Base-by-base conservation (phyloP, 192 early-diverging fungal species). In the Coemansia erecta region DNA sequence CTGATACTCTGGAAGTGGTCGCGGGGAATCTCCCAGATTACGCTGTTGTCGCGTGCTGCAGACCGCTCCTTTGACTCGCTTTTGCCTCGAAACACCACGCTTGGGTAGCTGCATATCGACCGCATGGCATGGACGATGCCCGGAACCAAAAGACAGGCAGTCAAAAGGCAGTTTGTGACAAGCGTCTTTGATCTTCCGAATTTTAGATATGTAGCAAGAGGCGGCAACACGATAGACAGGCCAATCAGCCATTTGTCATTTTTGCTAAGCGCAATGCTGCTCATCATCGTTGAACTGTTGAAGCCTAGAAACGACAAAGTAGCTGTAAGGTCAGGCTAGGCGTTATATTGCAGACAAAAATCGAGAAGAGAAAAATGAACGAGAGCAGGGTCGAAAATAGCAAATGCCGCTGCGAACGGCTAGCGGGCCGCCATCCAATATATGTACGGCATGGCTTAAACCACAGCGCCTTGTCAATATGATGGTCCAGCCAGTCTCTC, bases 1-100 rank as follows among this genome's bases (percentile, higher is more conserved):
- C 60, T 76, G 21, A 76, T 70, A 52, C 68, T 76, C 15, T 54
- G 67, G 23, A 76, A 70, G 12, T 76, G 67, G 53, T 70, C 60
- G 11, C 56, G 41, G 13, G 73, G 73, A 2, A 76, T 48, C 46
- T 70, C 73, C 73, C 67, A 76, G 46, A 76, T 76, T 19, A 70
- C 73, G 46, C 67, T 70, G 31, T 37, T 63, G 23, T 70, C 63
- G 19, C 67, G 62, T 3, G 51, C 56, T 17, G 48, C 24, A 15
- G 60, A 48, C 22, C 15, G 43, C 21, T 63, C 57, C 17, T 61
- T 61, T 18, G 62, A n/a, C 50, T 65, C 62, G 28, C 46, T 10
- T 24, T 54, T 56, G 15, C 43, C 56, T 33, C 64, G 50, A 41
- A 76, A 76, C 9, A 70, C 73, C 0, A 70, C 60, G 56, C 73